These are phyloP conservation scores for Trichomonas gallinae DNA, from an alignment of 208 protist species.

Conservation along the genomic window DNA sequence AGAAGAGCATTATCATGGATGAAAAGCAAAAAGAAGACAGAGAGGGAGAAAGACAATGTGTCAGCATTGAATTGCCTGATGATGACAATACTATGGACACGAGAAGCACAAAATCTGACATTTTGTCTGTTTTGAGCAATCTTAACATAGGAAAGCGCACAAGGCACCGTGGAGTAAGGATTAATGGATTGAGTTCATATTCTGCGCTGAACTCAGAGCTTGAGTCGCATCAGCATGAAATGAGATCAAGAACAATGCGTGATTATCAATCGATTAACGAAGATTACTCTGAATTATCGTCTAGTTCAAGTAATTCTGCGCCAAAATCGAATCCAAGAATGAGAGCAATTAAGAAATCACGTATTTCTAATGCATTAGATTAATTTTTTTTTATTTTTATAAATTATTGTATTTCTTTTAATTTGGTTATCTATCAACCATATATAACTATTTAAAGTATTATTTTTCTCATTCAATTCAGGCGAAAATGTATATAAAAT, in stretches of 20 bases:
- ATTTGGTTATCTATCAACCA: too few species aligned
- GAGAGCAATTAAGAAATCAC: background rate
- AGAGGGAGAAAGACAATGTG: too few species aligned
- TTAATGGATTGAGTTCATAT: background rate
- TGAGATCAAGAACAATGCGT: background rate
- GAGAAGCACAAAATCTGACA: background rate
- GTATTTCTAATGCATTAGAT: background rate
- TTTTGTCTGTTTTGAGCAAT: background rate
- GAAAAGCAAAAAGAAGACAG: too few species aligned
- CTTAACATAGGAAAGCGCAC: background rate
- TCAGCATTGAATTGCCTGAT: too few species aligned
- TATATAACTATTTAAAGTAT: too few species aligned
- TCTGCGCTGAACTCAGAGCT: background rate
- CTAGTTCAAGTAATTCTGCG: background rate
- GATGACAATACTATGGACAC: background rate
- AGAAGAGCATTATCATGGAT: too few species aligned
- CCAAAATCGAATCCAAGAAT: background rate
- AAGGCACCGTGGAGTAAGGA: background rate
- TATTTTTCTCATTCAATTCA: too few species aligned
- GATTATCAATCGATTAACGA: background rate
- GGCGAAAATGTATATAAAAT: too few species aligned
- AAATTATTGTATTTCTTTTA: too few species aligned
- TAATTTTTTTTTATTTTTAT: too few species aligned
- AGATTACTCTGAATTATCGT: background rate
- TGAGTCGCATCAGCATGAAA: background rate